Base-by-base conservation (phyloP, 2,329 filamentous ascomycete genomes). In the Claviceps pusilla region DNA sequence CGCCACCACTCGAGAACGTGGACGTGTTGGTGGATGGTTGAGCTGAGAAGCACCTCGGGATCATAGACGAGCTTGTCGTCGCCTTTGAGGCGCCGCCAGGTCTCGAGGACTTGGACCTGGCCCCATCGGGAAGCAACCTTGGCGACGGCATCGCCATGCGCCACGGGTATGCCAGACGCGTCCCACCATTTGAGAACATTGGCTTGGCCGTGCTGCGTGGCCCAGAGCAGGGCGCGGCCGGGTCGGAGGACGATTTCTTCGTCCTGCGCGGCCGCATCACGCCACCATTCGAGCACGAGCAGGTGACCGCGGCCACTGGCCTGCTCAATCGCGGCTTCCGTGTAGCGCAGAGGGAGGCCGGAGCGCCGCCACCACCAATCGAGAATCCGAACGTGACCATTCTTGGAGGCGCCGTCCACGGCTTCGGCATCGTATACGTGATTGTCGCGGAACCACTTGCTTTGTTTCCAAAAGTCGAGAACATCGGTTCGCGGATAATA, bases 1-100 rank as follows among this genome's bases (percentile, higher is more conserved):
- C 87, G 86, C 90, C 91, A 96, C 91, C 91, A 96, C 66, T 95
- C 88, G 7, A 97, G 73, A 28, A 95, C 89, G 41, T 82, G 76
- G 3, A 89, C 80, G 66, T 94, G 86, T 5, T 89, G 88, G 65
- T 91, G 87, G 62, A 89, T 88, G 1, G 90, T 96, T 0, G 91
- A 87, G 9, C 86, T 87, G 1, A 94, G 86, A 0, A 96, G 77
- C 1, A 93, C 86, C 62, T 91, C 85, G 51, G 83, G 82, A 66
- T 94, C 87, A 60, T 89, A 93, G 19, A 87, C 82, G 68, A 95
- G 64, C 55, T 73, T 75, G 54, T 67, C 66, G 54, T 83, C 79
- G 29, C 85, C 84, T 60, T 88, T 86, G 3, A 87, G 72, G 51
- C 64, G 66, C 59, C 86, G 80, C 90, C 90, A 96, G 52, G 87